Evolutionary conservation across 495 filamentous ascomycete genomes (phyloP).

Genomic region (Aspergillus steynii): DNA sequence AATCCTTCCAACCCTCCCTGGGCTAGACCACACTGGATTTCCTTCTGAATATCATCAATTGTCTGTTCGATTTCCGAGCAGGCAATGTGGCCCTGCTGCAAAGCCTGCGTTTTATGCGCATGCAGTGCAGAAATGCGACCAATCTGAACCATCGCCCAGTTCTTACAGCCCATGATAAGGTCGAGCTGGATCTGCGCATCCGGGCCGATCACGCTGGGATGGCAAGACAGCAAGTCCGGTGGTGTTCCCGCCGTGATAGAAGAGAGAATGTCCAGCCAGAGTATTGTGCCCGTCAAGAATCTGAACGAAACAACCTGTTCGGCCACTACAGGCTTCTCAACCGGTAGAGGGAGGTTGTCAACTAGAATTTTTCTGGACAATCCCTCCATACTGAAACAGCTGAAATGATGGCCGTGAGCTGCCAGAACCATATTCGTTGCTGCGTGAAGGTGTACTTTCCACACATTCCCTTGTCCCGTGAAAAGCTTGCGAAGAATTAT

Average conservation of each 20-base stretch:
- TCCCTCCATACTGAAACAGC: neutral
- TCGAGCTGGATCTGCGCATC: constrained; percentile 4
- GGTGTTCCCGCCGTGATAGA: neutral
- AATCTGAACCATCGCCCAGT: constrained; percentile 6
- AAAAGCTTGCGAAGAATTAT: neutral
- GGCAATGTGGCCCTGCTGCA: neutral
- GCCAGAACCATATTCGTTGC: neutral
- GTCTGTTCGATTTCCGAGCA: constrained; percentile 1
- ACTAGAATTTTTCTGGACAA: neutral
- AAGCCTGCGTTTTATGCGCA: constrained; percentile 5
- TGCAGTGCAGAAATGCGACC: constrained; percentile 6
- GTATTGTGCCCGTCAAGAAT: constrained; percentile 6
- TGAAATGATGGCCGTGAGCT: neutral
- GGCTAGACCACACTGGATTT: neutral
- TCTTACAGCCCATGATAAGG: constrained; percentile 9
- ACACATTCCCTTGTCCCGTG: neutral
- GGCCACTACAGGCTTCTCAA: neutral
- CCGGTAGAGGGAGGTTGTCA: neutral
- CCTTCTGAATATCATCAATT: neutral
- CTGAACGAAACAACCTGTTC: constrained; percentile 3
- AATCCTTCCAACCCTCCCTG: neutral
- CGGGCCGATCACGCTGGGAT: neutral
- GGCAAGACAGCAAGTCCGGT: constrained; percentile 1
- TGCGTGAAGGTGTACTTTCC: neutral
- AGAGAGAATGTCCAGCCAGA: constrained; percentile 1